Evolutionary conservation across 257 asterid genomes (phyloP), one percentile per base, ranked within the genome.

Genomic region (Lithospermum erythrorhizon): DNA sequence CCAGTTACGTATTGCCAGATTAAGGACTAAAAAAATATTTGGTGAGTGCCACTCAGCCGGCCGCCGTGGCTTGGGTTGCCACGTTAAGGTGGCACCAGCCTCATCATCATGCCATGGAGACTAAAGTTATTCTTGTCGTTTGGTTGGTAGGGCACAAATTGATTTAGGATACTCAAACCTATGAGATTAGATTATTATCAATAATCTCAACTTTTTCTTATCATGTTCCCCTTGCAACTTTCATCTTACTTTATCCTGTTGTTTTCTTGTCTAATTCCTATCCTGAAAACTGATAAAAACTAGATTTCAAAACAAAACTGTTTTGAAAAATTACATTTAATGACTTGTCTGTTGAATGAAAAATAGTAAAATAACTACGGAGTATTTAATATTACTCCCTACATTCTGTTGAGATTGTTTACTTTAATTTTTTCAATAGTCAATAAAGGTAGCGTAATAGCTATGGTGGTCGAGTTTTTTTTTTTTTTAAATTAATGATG

Each of bases 201-300:
- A 65, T 77, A 68, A 65, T 79, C 68, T 77, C 75, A 69, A 29
- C 58, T 47, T 56, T 48, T 35, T 63, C 76, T 68, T 79, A 72
- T 85, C 87, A 18, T 82, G 90, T 77, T 62, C 74, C 86, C 81
- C 32, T 53, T 65, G 61, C 69, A 61, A 72, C 76, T 68, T 76
- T 68, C 66, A 53, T 67, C 61, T 75, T 68, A 62, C 67, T 66
- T 64, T 67, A 75, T 80, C 76, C 66, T 5, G 45, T 59, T 73
- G 73, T 69, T 66, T 55, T 65, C 73, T 70, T 75, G 91, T 78
- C 83, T 58, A 61, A 11, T 70, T 74, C 73, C 68, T 49, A 75
- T 29, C 59, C 21, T 23, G 1, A 23, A 25, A 61, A 61, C 52
- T 57, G 23, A 64, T 13, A 17, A 70, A 67, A 51, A 10, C 47